These are phyloP conservation scores for Megacollybia marginata DNA, from an alignment of 768 basidiomycete genomes.

Conservation along the genomic window DNA sequence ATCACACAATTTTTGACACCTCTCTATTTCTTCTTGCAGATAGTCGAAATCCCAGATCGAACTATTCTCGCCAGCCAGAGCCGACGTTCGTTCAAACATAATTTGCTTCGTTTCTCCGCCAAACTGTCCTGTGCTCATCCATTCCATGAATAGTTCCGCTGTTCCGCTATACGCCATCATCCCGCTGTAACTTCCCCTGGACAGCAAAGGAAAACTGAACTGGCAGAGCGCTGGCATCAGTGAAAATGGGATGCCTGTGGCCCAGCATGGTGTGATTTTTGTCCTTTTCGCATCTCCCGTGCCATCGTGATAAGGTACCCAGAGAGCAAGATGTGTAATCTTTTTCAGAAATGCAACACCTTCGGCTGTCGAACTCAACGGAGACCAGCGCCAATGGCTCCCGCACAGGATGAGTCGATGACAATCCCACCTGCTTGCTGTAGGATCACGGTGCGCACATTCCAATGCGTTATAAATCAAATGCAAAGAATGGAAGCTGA, in stretches of 20 bases:
- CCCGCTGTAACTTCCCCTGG: background rate
- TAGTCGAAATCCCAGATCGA: background rate
- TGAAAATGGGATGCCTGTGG: slow-evolving; percentile 21
- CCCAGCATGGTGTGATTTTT: slow-evolving; percentile 12
- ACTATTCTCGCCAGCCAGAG: background rate
- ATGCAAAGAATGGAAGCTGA: slow-evolving; percentile 22
- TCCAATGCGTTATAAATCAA: slow-evolving; percentile 26
- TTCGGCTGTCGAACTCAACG: slow-evolving; percentile 18
- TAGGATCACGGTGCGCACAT: slow-evolving; percentile 4
- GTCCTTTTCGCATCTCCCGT: background rate
- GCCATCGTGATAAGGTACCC: slow-evolving; percentile 11
- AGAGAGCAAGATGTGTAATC: slow-evolving; percentile 29
- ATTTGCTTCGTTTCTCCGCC: background rate
- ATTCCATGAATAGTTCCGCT: background rate
- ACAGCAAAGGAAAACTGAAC: background rate
- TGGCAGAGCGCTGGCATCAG: background rate
- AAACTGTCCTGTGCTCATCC: background rate
- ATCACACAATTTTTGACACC: background rate
- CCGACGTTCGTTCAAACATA: background rate
- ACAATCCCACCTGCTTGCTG: slow-evolving; percentile 17
- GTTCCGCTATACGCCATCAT: background rate
- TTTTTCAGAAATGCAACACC: slow-evolving; percentile 26
- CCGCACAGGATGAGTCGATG: slow-evolving; percentile 26
- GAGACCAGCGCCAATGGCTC: slow-evolving; percentile 21
- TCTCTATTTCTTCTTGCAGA: background rate